Percentiles rank a stretch among this genome's conserved stretches.
Evolutionary conservation across 139 green algal genomes (phyloP).

Genomic region (Coelastrella sp.): DNA sequence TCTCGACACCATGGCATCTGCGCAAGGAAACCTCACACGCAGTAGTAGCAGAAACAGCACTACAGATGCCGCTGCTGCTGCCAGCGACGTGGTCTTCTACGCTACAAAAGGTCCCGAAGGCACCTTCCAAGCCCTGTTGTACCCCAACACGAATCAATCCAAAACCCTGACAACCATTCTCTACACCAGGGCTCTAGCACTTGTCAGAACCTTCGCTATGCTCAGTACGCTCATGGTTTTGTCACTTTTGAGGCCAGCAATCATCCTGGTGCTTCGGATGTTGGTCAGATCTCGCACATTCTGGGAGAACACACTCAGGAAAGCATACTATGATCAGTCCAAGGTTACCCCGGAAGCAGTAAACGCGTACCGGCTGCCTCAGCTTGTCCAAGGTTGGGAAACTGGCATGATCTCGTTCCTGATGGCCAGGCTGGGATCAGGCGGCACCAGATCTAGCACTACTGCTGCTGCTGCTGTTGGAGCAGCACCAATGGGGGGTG

Average conservation of each 20-base stretch:
- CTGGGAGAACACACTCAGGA: slow-evolving; percentile 65
- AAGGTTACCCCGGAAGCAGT: slow-evolving; percentile 64
- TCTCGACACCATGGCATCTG: slow-evolving; percentile 4
- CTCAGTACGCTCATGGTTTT: slow-evolving; percentile 49
- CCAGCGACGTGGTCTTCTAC: slow-evolving; percentile 18
- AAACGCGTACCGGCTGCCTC: slow-evolving; percentile 80
- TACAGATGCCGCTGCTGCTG: slow-evolving; percentile 23
- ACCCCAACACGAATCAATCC: neutral
- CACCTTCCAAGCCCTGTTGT: neutral
- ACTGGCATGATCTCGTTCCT: slow-evolving; percentile 38
- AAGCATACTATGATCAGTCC: slow-evolving; percentile 63
- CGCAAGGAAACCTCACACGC: slow-evolving; percentile 30
- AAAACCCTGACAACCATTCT: neutral
- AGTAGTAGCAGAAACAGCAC: slow-evolving; percentile 19
- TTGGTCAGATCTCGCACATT: slow-evolving; percentile 63
- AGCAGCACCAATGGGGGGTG: neutral
- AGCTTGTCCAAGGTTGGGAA: slow-evolving; percentile 88
- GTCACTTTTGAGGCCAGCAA: slow-evolving; percentile 56
- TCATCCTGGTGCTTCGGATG: slow-evolving; percentile 69
- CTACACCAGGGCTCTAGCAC: neutral
- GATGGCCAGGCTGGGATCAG: slow-evolving; percentile 3
- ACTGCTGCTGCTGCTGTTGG: too few relatives aligned
- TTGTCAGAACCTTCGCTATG: slow-evolving; percentile 18
- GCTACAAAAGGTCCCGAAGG: neutral
- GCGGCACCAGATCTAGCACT: neutral